Evolutionary conservation across 495 filamentous ascomycete species (phyloP).

Genomic region (Xylaria palmicola): DNA sequence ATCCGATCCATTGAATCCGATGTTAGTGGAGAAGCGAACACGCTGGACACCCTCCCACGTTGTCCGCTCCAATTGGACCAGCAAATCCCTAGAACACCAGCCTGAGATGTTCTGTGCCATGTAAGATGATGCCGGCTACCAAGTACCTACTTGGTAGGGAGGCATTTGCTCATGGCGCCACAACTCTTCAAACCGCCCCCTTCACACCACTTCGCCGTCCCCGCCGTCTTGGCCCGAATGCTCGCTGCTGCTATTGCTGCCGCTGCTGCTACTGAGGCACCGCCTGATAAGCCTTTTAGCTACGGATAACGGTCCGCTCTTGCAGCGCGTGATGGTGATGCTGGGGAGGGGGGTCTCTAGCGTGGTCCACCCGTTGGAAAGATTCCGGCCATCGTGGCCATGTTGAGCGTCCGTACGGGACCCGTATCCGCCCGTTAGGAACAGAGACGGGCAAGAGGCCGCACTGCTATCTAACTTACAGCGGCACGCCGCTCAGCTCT

Average conservation of each 20-base stretch:
- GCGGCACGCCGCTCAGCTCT: conserved; percentile 4
- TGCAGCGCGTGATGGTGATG: conserved; percentile 9
- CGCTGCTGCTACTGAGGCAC: too few species aligned
- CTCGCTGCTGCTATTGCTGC: not conserved
- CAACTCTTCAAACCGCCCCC: not conserved
- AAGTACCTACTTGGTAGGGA: too few species aligned
- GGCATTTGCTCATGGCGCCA: conserved; percentile 10
- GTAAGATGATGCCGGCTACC: too few species aligned
- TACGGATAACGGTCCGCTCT: conserved; percentile 20
- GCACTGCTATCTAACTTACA: too few species aligned
- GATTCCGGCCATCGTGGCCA: conserved; percentile 1
- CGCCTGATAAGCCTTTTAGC: conserved; percentile 15
- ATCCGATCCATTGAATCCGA: conserved; percentile 8
- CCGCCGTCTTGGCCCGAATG: conserved; percentile 4
- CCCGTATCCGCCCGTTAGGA: too few species aligned
- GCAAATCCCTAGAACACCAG: conserved; percentile 13
- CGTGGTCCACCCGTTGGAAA: conserved; percentile 2
- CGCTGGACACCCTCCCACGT: conserved; percentile 18
- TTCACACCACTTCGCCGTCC: conserved; percentile 4
- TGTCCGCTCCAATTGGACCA: conserved; percentile 19
- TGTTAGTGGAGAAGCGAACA: conserved; percentile 15
- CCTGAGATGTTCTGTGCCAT: not conserved
- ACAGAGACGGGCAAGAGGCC: too few species aligned
- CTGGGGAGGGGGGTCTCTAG: conserved; percentile 10
- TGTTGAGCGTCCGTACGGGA: too few species aligned